Evolutionary conservation across 23 red algal species (phyloP), one percentile per base, ranked within the genome.

Genomic region (Agarophyton chilense): DNA sequence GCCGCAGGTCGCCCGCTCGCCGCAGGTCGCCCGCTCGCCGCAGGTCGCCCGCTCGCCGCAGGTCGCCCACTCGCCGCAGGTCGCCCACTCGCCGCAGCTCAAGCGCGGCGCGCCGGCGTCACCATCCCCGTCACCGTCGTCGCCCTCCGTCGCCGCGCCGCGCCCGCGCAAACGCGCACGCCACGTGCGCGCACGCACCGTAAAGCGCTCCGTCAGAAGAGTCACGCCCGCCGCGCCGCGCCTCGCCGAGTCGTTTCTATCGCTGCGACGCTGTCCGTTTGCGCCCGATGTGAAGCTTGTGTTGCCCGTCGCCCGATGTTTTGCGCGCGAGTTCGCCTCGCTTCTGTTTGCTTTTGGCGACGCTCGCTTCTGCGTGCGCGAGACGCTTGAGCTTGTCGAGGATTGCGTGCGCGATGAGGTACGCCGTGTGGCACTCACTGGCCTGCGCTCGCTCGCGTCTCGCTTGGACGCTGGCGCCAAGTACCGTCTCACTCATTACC

Each of bases 291-390:
- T 74, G 4, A 74, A 74, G 68, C 43, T 46, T 4, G 68, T 74
- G 26, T 29, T 26, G 0, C 68, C 68, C 13, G 25, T 21, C 18
- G n/a, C 33, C 43, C n/a, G 68, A 24, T 21, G 45, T 11, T 74
- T 74, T 31, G 68, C 68, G n/a, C 68, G 47, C 0, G 68, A 74
- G 68, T 74, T 74, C 34, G n/a, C 22, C 2, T 43, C 22, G 39
- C 33, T 74, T 38, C 41, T 74, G 19, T 74, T 74, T 49, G 68
- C 68, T 47, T 74, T 74, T 26, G 68, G 68, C 24, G 68, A 74
- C 36, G 68, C 39, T 26, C 68, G 68, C 68, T 74, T 49, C 19
- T 74, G 68, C 34, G 68, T 49, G 2, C 32, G 68, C 4, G 68
- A 74, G 21, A 74, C 68, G 2, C 34, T 74, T 3, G 68, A 74